Evolutionary conservation across 768 basidiomycete genomes (phyloP).

Genomic region (Leccinum disarticulatum): DNA sequence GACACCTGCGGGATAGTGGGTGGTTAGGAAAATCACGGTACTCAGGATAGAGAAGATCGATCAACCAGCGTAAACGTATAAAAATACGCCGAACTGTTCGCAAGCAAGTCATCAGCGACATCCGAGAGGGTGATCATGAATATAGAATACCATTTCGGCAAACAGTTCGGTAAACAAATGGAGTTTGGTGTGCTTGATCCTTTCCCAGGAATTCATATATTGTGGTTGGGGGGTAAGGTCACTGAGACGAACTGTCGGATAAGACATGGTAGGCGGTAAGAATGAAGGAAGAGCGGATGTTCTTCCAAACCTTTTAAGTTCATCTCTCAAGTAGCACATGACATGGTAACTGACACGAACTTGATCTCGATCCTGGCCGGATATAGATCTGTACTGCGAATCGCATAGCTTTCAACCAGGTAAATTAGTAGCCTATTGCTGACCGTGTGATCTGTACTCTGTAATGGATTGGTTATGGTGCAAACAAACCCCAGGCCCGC

Average conservation of each 20-base stretch:
- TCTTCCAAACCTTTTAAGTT: constrained; percentile 11
- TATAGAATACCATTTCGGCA: constrained; percentile 52
- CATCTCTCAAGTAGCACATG: neutral
- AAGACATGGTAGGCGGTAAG: constrained; percentile 19
- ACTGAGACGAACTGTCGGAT: constrained; percentile 36
- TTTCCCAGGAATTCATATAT: constrained; percentile 52
- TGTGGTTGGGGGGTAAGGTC: constrained; percentile 42
- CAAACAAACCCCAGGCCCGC: neutral
- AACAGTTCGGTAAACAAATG: constrained; percentile 60
- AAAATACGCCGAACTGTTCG: constrained; percentile 55
- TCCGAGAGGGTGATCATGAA: neutral
- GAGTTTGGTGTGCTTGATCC: constrained; percentile 40
- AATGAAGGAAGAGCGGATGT: neutral
- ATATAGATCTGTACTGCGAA: constrained; percentile 1
- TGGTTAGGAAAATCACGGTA: neutral
- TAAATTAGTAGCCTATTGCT: neutral
- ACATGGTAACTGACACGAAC: neutral
- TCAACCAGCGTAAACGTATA: constrained; percentile 57
- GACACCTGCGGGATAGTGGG: constrained; percentile 37
- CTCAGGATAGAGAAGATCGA: neutral
- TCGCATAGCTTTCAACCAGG: constrained; percentile 2
- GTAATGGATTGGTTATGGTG: neutral
- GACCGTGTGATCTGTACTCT: neutral
- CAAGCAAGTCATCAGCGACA: constrained; percentile 6
- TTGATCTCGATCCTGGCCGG: neutral